Base-by-base conservation (phyloP, 352 stramenopile genomes). In the Phytophthora melonis region DNA sequence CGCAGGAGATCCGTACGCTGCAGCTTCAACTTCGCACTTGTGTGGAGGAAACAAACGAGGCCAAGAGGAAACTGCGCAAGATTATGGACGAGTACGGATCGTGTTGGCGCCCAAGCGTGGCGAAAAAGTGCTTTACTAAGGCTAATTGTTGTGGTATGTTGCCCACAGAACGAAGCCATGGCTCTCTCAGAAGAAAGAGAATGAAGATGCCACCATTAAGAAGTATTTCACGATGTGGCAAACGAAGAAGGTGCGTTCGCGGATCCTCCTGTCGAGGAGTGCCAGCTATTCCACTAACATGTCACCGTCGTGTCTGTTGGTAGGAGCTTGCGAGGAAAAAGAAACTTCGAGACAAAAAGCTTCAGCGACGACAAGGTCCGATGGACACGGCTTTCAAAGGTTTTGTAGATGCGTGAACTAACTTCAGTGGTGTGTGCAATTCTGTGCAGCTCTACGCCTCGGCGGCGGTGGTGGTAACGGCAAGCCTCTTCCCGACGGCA, bases 311-410 rank as follows among this genome's bases (percentile, higher is more conserved):
- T 10, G 25, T 54, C 5, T 43, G 19, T 43, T 43, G 25, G 25
- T 58, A 94, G 87, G 87, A 94, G 54, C 55, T 89, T 54, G 80
- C 89, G 54, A 79, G 84, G 3, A 93, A 93, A 75, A 87, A 83
- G 56, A 92, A 90, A 59, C 80, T 90, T 65, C 88, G 87, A 18
- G 81, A 89, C 53, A 93, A 92, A 77, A 94, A 93, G 61, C 70
- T 81, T 23, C 74, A 91, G 68, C 84, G 85, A 52, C 77, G 84
- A 70, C 82, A 92, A 79, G 87, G 84, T 89, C 36, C 45, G 49
- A 19, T 49, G 11, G 43, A 39, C 43, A 45, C 39, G 39, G 6
- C 30, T n/a, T 45, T 13, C 5, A 45, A 13, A 18, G 13, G 14
- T n/a, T n/a, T 45, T 45, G 39, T n/a, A 14, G 39, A 18, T 18